Evolutionary conservation across 805 yeast species (phyloP), one percentile per base, ranked within the genome.

Genomic region (Candida dendrica): DNA sequence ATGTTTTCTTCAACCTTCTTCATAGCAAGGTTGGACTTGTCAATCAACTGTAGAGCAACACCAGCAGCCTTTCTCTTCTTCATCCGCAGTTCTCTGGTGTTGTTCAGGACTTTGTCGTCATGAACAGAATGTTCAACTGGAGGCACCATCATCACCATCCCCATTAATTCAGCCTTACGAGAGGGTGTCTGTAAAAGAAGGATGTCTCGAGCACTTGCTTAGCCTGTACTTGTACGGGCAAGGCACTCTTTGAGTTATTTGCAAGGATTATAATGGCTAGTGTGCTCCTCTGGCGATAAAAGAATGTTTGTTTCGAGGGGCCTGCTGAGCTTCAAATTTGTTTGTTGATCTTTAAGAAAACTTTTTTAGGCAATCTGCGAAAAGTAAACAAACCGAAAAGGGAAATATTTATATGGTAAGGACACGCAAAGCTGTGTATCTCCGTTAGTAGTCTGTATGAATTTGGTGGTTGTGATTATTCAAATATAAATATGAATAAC

Each of bases 1-100:
- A 55, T 46, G 30, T 42, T 53, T 26, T 52, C 54, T 27, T 56
- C 58, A 36, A 55, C 53, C 38, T 44, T 49, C 22, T 40, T 47
- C 2, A 56, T 46, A 27, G 30, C 30, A 4, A 27, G n/a, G n/a
- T 27, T 27, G 5, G 30, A 27, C n/a, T 27, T 27, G 13, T 27
- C 30, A 27, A 27, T 27, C n/a, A 27, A 27, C 30, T 27, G 30
- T 27, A 27, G 13, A 11, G 30, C 30, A 27, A 27, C n/a, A 9
- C 30, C 30, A 27, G 30, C 30, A 27, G 30, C 30, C 13, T 27
- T 9, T 8, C 30, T 27, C n/a, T 27, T 27, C n/a, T 32, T 32
- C 19, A 18, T 32, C 17, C 34, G 16, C 19, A 16, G 10, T 11
- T 4, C 18, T 32, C 20, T 32, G 10, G 14, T 16, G 10, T 7